Conservation (phyloP, 2,329 filamentous ascomycete species). For the Trichoderma gracile region DNA sequence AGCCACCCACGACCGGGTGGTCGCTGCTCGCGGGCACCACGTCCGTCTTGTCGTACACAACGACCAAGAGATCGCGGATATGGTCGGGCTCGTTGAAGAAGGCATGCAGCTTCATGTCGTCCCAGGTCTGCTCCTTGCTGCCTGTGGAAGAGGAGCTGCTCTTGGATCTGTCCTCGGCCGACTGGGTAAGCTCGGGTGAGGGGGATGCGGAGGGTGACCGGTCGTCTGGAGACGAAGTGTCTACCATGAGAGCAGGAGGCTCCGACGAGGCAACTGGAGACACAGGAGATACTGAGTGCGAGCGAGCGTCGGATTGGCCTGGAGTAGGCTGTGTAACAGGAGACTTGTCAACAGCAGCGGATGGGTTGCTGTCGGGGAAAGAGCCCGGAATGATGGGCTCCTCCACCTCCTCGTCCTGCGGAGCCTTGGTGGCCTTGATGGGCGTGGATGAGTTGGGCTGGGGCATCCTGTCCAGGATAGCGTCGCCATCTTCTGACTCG, state of each 20-base stretch:
- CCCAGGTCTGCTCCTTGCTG: conserved; percentile 64
- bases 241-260: conserved; percentile 67
- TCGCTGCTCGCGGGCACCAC: conserved; percentile 77
- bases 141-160: conserved; percentile 41
- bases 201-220: conserved; percentile 64
- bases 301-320: conserved; percentile 31
- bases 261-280: conserved; percentile 45
- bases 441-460: conserved; percentile 26
- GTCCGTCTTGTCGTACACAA: conserved; percentile 90
- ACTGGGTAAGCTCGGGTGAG: conserved; percentile 60
- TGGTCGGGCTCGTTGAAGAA: conserved; percentile 91
- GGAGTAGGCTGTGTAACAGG: conserved; percentile 29
- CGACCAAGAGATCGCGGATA: conserved; percentile 83
- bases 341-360: conserved; percentile 39
- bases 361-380: conserved; percentile 46
- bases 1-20: conserved; percentile 75
- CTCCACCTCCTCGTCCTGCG: conserved; percentile 30
- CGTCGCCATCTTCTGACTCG: conserved; percentile 53
- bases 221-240: conserved; percentile 70
- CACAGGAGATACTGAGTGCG: conserved; percentile 12
- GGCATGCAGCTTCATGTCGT: conserved; percentile 77
- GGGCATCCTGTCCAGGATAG: conserved; percentile 35
- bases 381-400: conserved; percentile 44
- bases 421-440: conserved; percentile 25
- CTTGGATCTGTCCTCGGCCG: conserved; percentile 44